Base-by-base conservation (phyloP, 2,329 filamentous ascomycete genomes). In the Ophiocordyceps unilateralis region DNA sequence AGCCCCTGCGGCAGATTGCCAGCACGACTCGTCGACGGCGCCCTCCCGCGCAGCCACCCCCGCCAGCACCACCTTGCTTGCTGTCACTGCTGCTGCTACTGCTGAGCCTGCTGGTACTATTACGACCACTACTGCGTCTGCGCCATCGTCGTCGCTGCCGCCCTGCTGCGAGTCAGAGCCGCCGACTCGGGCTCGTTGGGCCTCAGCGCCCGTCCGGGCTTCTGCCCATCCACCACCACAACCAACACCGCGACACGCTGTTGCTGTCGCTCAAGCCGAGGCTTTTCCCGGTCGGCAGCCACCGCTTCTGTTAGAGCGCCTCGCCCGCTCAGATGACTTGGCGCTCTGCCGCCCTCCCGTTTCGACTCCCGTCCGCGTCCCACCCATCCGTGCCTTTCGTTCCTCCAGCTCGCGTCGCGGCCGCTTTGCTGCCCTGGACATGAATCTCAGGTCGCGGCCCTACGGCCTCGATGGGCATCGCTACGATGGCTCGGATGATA, bases 311-410 rank as follows among this genome's bases (percentile, higher is more conserved):
- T 64, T 66, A 48, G 71, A 68, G 50, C 55, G 64, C 17, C 50
- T 67, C 24, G 54, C 57, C 37, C 51, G 50, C 45, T 55, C 68
- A 44, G 66, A 74, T 67, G 72, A 73, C 43, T 39, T 38, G 53
- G 53, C 55, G 54, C 58, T 49, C 46, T 62, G 55, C 55, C 63
- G 58, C 59, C 70, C 54, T 22, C 70, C 70, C 20, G 58, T 70
- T 45, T 74, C 58, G 39, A 52, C 54, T 12, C 57, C 61, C 23
- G 58, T 60, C 45, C 62, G 63, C 40, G 63, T 74, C 36, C 69
- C 72, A 15, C 72, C 72, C 8, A 75, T 75, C 53, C 68, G 73
- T 43, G 61, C 64, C 9, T 74, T 75, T 49, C 67, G 72, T 46
- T 74, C 72, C 22, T 74, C 72, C 32, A 69, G 67, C 50, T 71